Evolutionary conservation across 1,139 yeast genomes (phyloP).

Genomic region (Nadsonia commutata): DNA sequence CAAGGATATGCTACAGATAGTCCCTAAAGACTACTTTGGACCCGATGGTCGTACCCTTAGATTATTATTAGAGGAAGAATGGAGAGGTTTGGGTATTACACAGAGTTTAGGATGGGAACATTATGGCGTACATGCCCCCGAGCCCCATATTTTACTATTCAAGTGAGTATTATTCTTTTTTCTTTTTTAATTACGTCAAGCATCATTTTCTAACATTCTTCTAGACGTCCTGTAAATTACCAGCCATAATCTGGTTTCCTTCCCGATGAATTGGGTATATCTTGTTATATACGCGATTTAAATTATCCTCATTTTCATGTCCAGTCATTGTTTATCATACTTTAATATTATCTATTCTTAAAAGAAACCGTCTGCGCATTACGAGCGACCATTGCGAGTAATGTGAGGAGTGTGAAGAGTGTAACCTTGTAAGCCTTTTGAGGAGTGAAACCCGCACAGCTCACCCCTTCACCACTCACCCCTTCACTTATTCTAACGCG

Average conservation of each 20-base stretch:
- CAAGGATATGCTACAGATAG: conserved; percentile 83
- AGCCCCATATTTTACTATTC: conserved; percentile 88
- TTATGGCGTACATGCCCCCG: conserved; percentile 96
- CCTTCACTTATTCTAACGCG: too few species aligned
- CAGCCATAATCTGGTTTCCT: background rate
- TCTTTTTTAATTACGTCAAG: background rate
- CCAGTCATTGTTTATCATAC: too few species aligned
- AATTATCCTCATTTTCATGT: too few species aligned
- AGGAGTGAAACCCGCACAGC: too few species aligned
- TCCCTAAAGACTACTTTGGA: conserved; percentile 93
- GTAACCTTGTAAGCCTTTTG: too few species aligned
- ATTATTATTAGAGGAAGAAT: conserved; percentile 84
- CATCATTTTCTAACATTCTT: background rate
- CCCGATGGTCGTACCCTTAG: conserved; percentile 90
- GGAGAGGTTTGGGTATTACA: conserved; percentile 97
- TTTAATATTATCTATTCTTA: too few species aligned
- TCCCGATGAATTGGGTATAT: too few species aligned
- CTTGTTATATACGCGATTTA: too few species aligned
- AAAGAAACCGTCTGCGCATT: too few species aligned
- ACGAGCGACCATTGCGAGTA: too few species aligned
- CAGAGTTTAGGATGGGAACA: conserved; percentile 98
- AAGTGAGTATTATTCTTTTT: conserved; percentile 24
- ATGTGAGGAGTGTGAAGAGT: too few species aligned
- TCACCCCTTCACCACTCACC: too few species aligned
- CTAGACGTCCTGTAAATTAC: background rate